phyloP scores from a whole-genome alignment of 23 red algal genomes.

The Cyanidioschyzon merolae region DNA sequence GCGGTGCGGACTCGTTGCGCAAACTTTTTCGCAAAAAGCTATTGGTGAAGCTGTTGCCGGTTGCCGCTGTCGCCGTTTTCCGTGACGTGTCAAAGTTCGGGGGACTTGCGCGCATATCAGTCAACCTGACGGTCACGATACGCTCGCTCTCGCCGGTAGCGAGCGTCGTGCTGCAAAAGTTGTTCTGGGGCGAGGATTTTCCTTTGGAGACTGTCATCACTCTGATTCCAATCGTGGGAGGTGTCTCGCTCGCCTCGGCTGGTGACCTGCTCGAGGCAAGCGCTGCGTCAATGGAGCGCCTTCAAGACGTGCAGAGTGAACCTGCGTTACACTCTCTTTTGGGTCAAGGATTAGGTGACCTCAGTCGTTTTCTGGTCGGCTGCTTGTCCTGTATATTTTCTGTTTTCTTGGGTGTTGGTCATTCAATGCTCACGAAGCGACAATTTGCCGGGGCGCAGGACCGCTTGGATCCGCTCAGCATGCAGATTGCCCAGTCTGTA shows the following conservation, averaged over 20 bases:
- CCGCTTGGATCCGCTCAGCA: neutral
- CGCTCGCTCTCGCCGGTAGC: slow-evolving; percentile 9
- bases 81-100: slow-evolving; percentile 5
- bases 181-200: slow-evolving; percentile 8
- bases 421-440: neutral
- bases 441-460: neutral
- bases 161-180: neutral
- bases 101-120: neutral
- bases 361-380: neutral
- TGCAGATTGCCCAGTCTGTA: neutral
- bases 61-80: neutral
- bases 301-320: neutral
- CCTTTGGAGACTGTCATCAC: neutral
- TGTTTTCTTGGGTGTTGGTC: slow-evolving; percentile 8
- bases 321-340: neutral
- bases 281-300: neutral
- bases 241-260: neutral
- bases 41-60: neutral
- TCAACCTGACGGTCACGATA: slow-evolving; percentile 7
- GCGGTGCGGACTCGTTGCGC: neutral
- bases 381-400: neutral
- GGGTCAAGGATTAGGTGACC: neutral
- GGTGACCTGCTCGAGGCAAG: neutral
- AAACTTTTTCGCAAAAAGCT: neutral
- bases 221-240: neutral